Evolutionary conservation across 139 green algal species (phyloP).

Genomic region (Closterium sp.): DNA sequence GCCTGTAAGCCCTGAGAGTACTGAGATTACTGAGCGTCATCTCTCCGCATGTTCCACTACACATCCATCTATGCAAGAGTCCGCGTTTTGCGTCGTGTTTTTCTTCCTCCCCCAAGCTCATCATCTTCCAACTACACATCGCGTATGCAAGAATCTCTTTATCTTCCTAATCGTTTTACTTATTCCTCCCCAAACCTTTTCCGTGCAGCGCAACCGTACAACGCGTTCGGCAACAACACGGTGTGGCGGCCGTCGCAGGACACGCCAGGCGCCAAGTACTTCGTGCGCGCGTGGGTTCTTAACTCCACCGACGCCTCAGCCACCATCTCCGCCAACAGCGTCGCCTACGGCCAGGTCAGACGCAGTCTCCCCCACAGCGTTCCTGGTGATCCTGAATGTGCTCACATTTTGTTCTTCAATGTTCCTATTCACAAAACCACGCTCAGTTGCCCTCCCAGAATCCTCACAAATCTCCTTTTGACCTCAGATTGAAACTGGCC

Average conservation of each 20-base stretch:
- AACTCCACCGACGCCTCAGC: background rate
- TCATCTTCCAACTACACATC: background rate
- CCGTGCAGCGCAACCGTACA: background rate
- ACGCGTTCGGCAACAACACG: background rate
- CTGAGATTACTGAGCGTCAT: background rate
- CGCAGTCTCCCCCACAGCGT: too few species aligned
- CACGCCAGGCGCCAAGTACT: background rate
- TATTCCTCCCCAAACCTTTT: background rate
- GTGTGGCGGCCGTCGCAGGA: background rate
- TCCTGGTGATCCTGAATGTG: too few species aligned
- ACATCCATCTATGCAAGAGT: background rate
- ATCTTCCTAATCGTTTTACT: background rate
- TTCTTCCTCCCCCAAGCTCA: background rate
- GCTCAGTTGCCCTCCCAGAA: too few species aligned
- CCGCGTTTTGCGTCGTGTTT: too few species aligned
- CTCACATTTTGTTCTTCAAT: too few species aligned
- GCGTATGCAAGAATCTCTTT: background rate
- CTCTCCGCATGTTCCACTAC: background rate
- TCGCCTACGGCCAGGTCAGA: slow-evolving; percentile 6
- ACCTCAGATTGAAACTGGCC: too few species aligned
- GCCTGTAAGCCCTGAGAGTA: background rate
- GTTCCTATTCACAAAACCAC: too few species aligned
- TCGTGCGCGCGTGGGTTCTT: background rate
- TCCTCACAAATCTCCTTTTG: too few species aligned
- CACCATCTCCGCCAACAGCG: background rate